phyloP scores from a whole-genome alignment of 2,329 filamentous ascomycete species.

The Sclerotinia glacialis region DNA sequence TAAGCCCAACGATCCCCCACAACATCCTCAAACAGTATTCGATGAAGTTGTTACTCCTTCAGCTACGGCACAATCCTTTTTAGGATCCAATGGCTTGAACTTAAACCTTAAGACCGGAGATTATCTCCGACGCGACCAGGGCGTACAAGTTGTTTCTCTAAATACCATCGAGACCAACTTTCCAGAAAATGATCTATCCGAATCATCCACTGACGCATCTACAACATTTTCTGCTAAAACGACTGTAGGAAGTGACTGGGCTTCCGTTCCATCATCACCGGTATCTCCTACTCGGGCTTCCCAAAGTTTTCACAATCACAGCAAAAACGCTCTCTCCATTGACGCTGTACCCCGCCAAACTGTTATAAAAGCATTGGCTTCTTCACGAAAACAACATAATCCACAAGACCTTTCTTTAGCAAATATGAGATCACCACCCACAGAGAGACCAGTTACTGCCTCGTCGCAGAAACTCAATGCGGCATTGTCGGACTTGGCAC shows the following conservation, averaged over 20 bases:
- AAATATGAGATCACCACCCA: conserved; percentile 18
- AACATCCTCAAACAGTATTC: conserved; percentile 29
- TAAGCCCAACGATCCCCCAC: conserved; percentile 34
- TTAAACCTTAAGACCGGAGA: conserved; percentile 39
- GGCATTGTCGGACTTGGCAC: conserved; percentile 52
- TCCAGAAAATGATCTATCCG: conserved; percentile 33
- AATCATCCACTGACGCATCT: conserved; percentile 26
- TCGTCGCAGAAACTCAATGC: conserved; percentile 60
- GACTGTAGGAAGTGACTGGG: conserved; percentile 34
- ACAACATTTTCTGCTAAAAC: conserved; percentile 33
- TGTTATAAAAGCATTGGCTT: conserved; percentile 77
- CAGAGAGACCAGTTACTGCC: conserved; percentile 34
- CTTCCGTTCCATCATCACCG: conserved; percentile 36
- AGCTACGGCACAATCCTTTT: conserved; percentile 28
- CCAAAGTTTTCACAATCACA: conserved; percentile 32
- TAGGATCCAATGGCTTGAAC: conserved; percentile 35
- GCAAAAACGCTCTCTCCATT: conserved; percentile 40
- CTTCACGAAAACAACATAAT: conserved; percentile 58
- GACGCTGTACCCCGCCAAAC: conserved; percentile 67
- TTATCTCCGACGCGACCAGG: conserved; percentile 45
- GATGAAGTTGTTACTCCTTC: conserved; percentile 31
- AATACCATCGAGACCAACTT: conserved; percentile 35
- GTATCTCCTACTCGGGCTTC: conserved; percentile 28
- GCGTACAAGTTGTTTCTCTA: conserved; percentile 44
- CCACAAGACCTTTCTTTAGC: conserved; percentile 42